Conservation (phyloP, 2,329 filamentous ascomycete species). For the Dryadomyces quercivorus region DNA sequence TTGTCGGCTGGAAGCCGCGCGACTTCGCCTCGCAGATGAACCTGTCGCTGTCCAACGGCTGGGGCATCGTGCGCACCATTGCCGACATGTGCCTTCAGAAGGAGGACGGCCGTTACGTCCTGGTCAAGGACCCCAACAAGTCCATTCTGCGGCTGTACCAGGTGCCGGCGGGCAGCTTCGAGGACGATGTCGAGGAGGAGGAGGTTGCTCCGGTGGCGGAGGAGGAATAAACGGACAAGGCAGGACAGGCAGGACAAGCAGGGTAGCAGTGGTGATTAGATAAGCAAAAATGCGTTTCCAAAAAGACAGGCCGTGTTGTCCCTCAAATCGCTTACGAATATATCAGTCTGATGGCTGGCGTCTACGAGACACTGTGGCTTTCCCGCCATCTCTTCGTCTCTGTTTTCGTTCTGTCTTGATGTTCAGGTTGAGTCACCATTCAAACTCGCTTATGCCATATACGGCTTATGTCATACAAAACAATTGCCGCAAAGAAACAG, state of each 20-base stretch:
- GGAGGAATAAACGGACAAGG: slow-evolving; percentile 14
- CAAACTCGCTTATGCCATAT: no score
- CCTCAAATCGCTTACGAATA: no score
- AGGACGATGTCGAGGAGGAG: slow-evolving; percentile 72
- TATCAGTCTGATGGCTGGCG: no score
- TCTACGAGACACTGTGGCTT: no score
- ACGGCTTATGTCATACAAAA: no score
- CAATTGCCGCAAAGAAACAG: no score
- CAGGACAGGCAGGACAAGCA: not conserved
- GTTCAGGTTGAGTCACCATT: no score
- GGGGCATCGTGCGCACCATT: slow-evolving; percentile 97
- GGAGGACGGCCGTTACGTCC: slow-evolving; percentile 69
- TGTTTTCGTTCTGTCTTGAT: no score
- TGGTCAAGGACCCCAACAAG: slow-evolving; percentile 93
- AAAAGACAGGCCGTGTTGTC: no score
- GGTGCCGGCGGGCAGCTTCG: slow-evolving; percentile 77
- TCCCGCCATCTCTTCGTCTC: no score
- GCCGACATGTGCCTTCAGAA: slow-evolving; percentile 82
- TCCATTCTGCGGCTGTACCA: slow-evolving; percentile 85
- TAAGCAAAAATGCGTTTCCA: no score
- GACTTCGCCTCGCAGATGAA: slow-evolving; percentile 99
- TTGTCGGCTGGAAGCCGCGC: slow-evolving; percentile 93
- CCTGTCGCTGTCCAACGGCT: slow-evolving; percentile 89
- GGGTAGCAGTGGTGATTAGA: not conserved
- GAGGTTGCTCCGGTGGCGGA: slow-evolving; percentile 36